Evolutionary conservation across 2,329 filamentous ascomycete species (phyloP), one percentile per base, ranked within the genome.

Genomic region (Penicillium rolfsii): DNA sequence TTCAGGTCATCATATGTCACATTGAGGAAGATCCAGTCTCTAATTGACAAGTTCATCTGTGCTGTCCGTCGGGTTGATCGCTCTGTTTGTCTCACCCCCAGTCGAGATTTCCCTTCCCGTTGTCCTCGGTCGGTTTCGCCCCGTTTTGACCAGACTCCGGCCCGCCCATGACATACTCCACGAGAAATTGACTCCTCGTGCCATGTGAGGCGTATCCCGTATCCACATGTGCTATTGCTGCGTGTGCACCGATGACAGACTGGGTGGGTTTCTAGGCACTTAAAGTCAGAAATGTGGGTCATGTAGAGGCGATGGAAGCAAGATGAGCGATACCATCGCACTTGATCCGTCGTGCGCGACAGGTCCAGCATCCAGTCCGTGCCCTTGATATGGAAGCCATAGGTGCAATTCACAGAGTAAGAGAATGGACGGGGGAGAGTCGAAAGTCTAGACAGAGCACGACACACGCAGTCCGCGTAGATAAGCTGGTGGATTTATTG

Each of bases 161-260:
- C 45, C 5, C 68, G 53, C 22, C 69, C 71, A 66, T 72, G 71
- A 41, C 67, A 73, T 3, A 72, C 46, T 2, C 67, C 69, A 36
- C 65, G 64, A 6, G 70, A 66, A 35, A 71, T 41, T 8, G 66
- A 70, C 54, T 72, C 69, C 53, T 73, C 67, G 22, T 68, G 64
- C 69, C 70, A 73, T 9, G 57, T 65, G 6, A 71, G 43, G 26
- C 63, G 64, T 16, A 71, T 46, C 26, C 64, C 62, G 52, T 72
- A 72, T 33, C 52, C 59, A 52, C 68, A 70, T 16, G 58, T 28
- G 24, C 41, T 56, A 52, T 65, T 62, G 28, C 59, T 64, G 33
- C 52, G 57, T 2, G 50, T 33, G 43, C 68, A 72, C n/a, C 65
- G 66, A 33, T 55, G 62, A 46, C 67, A 71, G 5, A 63, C 38